Conservation (phyloP, 2,329 filamentous ascomycete genomes). For the Pseudonectria foliicola region DNA sequence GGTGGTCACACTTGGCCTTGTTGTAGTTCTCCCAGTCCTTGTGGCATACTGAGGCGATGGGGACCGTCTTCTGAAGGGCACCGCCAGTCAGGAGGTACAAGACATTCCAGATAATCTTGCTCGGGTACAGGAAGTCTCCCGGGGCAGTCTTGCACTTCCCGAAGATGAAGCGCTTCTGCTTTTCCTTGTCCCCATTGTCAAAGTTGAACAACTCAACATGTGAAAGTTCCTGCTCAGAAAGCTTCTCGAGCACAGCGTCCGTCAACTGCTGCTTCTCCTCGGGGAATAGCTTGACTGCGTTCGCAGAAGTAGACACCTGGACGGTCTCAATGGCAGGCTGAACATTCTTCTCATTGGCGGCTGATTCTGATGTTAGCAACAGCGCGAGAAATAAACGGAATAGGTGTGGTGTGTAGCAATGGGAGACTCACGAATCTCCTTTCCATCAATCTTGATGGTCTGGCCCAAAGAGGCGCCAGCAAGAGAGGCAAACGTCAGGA, state of each 20-base stretch:
- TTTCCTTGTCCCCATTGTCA: conserved; percentile 1
- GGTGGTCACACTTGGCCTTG: conserved; percentile 16
- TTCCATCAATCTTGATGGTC: conserved; percentile 19
- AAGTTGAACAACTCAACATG: conserved; percentile 29
- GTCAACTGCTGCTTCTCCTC: conserved; percentile 27
- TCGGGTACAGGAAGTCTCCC: conserved; percentile 22
- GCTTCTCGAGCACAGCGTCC: conserved; percentile 24
- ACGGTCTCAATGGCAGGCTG: conserved; percentile 10
- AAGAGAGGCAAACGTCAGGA: conserved; percentile 11
- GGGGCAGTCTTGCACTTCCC: conserved; percentile 22
- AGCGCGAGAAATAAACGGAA: no score
- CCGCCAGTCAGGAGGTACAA: conserved; percentile 28
- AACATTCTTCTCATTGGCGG: conserved; percentile 13
- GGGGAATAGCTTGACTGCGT: neutral
- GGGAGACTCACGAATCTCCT: conserved; percentile 15
- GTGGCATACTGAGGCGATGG: conserved; percentile 27
- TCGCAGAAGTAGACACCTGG: no score
- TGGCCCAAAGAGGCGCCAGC: conserved; percentile 14
- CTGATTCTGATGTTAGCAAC: no score
- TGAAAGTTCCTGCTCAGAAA: conserved; percentile 23
- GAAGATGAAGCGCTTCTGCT: neutral
- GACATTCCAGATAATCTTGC: conserved; percentile 21
- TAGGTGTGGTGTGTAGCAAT: neutral
- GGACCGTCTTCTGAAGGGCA: conserved; percentile 25
- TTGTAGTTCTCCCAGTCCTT: conserved; percentile 18